phyloP scores from a whole-genome alignment of 2,329 filamentous ascomycete genomes.

The Epichloe gansuensis region DNA sequence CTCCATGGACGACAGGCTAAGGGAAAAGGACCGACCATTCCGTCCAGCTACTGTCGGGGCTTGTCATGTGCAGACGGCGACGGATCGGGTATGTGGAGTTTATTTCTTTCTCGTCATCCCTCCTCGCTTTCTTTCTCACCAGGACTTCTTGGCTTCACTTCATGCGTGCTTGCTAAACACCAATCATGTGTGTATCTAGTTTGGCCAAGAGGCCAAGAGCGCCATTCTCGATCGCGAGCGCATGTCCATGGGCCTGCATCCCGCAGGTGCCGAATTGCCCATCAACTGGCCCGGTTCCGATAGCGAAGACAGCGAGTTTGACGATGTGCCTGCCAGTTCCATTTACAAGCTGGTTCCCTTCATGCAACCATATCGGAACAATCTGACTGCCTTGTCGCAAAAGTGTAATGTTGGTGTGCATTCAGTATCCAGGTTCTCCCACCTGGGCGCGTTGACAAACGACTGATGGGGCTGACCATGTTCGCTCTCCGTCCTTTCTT shows the following conservation, averaged over 20 bases:
- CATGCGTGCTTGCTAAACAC: not conserved
- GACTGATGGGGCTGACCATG: conserved; percentile 2
- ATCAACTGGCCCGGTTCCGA: conserved; percentile 18
- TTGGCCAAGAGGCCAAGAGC: conserved; percentile 22
- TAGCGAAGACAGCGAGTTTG: conserved; percentile 12
- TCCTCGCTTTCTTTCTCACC: too few species aligned
- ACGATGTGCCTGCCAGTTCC: conserved; percentile 10
- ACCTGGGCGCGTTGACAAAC: too few species aligned
- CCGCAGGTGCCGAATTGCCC: conserved; percentile 10
- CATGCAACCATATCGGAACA: conserved; percentile 34
- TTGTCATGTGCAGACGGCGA: conserved; percentile 25
- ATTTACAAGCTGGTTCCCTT: conserved; percentile 20
- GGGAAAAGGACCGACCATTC: conserved; percentile 7
- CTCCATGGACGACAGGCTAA: conserved; percentile 9
- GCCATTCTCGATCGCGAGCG: conserved; percentile 25
- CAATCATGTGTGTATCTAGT: conserved; percentile 14
- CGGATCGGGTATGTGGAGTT: conserved; percentile 21
- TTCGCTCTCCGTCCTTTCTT: not conserved
- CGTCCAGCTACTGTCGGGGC: conserved; percentile 21
- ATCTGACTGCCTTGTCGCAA: conserved; percentile 47
- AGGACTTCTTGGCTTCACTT: not conserved
- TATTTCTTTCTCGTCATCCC: not conserved
- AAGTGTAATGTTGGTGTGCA: conserved; percentile 34
- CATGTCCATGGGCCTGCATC: conserved; percentile 7
- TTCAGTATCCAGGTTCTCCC: not conserved